These are phyloP conservation scores for Ceratopteris richardii DNA, from an alignment of 75 land plant species.

Conservation along the genomic window DNA sequence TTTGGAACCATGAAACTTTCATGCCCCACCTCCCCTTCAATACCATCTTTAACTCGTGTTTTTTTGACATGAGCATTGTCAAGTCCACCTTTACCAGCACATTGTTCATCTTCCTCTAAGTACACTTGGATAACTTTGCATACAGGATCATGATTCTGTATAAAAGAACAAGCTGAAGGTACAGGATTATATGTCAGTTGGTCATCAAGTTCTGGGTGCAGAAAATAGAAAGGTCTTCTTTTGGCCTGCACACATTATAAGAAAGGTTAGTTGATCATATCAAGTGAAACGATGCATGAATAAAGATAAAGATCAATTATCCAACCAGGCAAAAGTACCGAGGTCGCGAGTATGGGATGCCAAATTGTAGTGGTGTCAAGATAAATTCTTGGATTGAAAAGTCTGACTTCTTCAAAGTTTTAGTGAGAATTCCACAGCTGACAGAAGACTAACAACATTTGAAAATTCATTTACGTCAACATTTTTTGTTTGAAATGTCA, in stretches of 20 bases:
- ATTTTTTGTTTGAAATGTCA: too few relatives aligned
- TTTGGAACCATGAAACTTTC: not conserved
- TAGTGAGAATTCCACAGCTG: conserved; percentile 62
- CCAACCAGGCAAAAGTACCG: conserved; percentile 92
- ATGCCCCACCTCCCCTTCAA: not conserved
- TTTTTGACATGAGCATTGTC: too few relatives aligned
- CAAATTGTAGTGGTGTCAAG: conserved; percentile 81
- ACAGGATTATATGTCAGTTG: conserved; percentile 35
- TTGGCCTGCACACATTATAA: conserved; percentile 54
- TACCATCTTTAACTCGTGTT: too few relatives aligned
- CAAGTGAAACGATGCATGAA: too few relatives aligned
- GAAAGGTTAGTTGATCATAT: not conserved
- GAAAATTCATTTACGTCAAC: too few relatives aligned
- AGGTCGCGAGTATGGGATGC: conserved; percentile 92
- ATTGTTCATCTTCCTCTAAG: not conserved
- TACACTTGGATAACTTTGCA: not conserved
- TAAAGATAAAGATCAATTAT: not conserved
- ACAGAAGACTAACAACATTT: conserved; percentile 64
- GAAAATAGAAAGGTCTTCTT: conserved; percentile 52
- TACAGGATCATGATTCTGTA: not conserved
- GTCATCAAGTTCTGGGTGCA: conserved; percentile 33
- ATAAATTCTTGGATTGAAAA: conserved; percentile 77
- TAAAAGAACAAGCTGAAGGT: conserved; percentile 13
- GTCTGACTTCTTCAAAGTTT: conserved; percentile 36
- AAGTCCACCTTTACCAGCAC: not conserved